A percentile compares a stretch with the other conserved stretches of the same genome.
phyloP scores from a whole-genome alignment of 352 stramenopile genomes.

The Globisporangium camurandrum region DNA sequence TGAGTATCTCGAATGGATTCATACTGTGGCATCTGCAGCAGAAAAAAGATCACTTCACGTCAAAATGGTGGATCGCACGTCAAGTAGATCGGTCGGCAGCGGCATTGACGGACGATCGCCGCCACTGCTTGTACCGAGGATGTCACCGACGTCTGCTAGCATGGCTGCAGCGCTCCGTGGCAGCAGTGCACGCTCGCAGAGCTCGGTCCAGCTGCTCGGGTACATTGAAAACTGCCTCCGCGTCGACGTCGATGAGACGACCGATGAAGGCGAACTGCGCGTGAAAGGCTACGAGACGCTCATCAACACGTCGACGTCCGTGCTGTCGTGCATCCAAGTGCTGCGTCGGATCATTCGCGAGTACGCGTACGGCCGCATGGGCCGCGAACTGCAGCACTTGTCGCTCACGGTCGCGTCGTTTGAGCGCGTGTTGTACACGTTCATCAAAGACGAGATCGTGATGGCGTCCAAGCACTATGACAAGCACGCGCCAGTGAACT shows the following conservation, averaged over 20 bases:
- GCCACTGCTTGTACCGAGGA: constrained; percentile 1
- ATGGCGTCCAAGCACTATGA: constrained; percentile 63
- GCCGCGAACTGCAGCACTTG: constrained; percentile 77
- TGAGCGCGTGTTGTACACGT: constrained; percentile 80
- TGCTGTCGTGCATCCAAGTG: constrained; percentile 72
- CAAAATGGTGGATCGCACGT: background rate
- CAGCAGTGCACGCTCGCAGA: constrained; percentile 53
- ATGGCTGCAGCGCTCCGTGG: constrained; percentile 14
- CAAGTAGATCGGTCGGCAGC: background rate
- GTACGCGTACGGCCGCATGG: constrained; percentile 76
- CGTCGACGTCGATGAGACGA: constrained; percentile 34
- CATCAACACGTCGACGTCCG: constrained; percentile 53
- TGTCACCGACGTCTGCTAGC: constrained; percentile 5
- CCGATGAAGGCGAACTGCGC: constrained; percentile 62
- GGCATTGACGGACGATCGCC: background rate
- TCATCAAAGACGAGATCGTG: constrained; percentile 86
- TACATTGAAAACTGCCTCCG: constrained; percentile 62
- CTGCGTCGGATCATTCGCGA: constrained; percentile 81
- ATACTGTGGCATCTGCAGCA: background rate
- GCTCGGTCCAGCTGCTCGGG: constrained; percentile 77
- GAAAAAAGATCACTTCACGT: constrained; percentile 1
- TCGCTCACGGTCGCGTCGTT: constrained; percentile 82
- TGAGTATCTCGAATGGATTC: background rate
- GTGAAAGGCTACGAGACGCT: constrained; percentile 70
- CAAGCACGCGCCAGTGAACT: constrained; percentile 48